Base-by-base conservation (phyloP, 176 grass and related monocot species). In the Phoenix roebelenii region DNA sequence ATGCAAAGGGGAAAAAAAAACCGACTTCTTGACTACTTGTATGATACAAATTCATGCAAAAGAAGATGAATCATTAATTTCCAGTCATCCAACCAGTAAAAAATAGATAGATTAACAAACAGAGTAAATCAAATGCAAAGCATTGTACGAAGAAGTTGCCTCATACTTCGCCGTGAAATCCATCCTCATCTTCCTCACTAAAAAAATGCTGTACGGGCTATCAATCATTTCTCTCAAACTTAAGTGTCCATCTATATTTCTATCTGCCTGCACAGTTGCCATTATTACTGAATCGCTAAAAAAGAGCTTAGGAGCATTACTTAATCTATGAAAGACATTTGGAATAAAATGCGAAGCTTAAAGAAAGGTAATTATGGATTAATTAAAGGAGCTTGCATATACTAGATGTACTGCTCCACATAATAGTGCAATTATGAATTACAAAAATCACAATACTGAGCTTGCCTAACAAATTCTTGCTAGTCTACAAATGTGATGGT, bases 191-290 rank as follows among this genome's bases (percentile, higher is more conserved):
- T 65, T 89, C 84, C 17, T 88, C 79, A 57, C 52, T 56, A 17
- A 98, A 98, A 57, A 89, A 58, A 82, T 71, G 69, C 55, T 89
- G 58, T 98, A 98, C 65, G 88, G 88, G 60, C 83, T 89, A 22
- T 92, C 94, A 49, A 93, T 75, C 94, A 89, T 93, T 68, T 98
- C 94, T 63, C 79, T 67, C 84, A 89, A 76, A 71, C 74, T 93
- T 61, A 93, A 62, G 1, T 74, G 58, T 30, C 81, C 88, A 76
- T 98, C 88, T 73, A 86, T 92, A 59, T 98, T 60, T 25, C 52
- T 65, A 68, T 98, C 94, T 32, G 94, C 88, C 88, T 98, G 78
- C 51, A 69, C 12, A 19, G 16, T 14, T 44, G 35, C 10, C 10
- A 44, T 44, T 12, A 44, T 44, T 28, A 18, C 55, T 55, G 22